phyloP scores from a whole-genome alignment of 2,329 filamentous ascomycete species.

The Fusarium duplospermum region DNA sequence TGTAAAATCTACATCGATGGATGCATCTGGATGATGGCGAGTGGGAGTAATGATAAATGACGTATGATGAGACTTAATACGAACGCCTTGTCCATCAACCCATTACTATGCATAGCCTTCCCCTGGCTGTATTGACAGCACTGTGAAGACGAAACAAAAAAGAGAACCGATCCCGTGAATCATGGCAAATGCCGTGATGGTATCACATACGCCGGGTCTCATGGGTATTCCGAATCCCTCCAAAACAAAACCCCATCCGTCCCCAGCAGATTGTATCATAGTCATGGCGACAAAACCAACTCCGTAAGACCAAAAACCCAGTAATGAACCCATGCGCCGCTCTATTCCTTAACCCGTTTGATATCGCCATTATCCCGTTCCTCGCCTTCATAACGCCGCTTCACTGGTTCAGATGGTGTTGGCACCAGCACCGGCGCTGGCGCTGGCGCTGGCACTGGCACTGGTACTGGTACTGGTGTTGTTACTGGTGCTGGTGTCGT shows the following conservation, averaged over 20 bases:
- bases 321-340: slow-evolving; percentile 6
- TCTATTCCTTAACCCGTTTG: slow-evolving; percentile 38
- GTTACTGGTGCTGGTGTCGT: slow-evolving; percentile 16
- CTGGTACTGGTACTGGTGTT: background rate
- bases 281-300: slow-evolving; percentile 19
- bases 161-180: slow-evolving; percentile 16
- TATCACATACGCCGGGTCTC: slow-evolving; percentile 34
- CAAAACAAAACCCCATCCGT: slow-evolving; percentile 18
- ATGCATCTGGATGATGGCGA: slow-evolving; percentile 14
- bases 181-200: slow-evolving; percentile 25
- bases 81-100: slow-evolving; percentile 35
- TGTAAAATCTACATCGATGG: slow-evolving; percentile 26
- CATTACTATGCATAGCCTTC: background rate
- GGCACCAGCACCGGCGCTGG: background rate
- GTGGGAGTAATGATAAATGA: slow-evolving; percentile 40
- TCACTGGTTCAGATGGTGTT: slow-evolving; percentile 23
- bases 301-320: slow-evolving; percentile 17
- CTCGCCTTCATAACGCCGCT: slow-evolving; percentile 27
- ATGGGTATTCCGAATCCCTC: slow-evolving; percentile 42
- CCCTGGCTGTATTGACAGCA: background rate
- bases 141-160: slow-evolving; percentile 4
- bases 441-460: background rate
- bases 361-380: slow-evolving; percentile 18
- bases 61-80: slow-evolving; percentile 40
- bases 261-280: slow-evolving; percentile 24